Conservation (phyloP, 306 rosid species). For the Delonix regia region DNA sequence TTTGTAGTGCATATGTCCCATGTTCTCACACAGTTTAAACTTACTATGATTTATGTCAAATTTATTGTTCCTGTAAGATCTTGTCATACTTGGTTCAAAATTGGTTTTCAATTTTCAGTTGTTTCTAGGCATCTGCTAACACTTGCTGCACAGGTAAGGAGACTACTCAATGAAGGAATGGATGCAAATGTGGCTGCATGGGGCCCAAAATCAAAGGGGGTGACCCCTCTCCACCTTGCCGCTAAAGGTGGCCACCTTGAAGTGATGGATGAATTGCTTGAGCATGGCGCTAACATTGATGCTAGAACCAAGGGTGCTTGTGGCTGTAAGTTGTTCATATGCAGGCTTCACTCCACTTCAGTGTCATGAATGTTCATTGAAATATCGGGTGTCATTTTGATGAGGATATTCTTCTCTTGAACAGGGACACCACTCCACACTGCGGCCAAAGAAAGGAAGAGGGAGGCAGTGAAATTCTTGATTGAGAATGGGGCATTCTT, state of each 20-base stretch:
- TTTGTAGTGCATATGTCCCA: background rate
- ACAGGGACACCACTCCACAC: conserved; percentile 95
- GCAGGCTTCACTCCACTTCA: background rate
- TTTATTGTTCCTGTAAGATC: background rate
- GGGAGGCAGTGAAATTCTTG: conserved; percentile 79
- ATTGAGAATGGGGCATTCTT: conserved; percentile 90
- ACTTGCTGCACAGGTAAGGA: conserved; percentile 62
- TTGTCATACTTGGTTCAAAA: conserved; percentile 9
- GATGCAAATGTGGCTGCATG: conserved; percentile 77
- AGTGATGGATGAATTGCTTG: conserved; percentile 91
- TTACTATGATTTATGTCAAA: background rate
- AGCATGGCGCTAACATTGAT: conserved; percentile 91
- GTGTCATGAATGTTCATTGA: background rate
- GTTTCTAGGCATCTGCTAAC: conserved; percentile 14
- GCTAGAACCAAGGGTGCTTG: conserved; percentile 91
- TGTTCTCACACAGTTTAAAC: background rate
- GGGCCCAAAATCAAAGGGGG: conserved; percentile 87
- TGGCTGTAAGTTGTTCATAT: conserved; percentile 67
- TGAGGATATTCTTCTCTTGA: background rate
- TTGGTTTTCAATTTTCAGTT: background rate
- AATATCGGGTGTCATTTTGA: conserved; percentile 1
- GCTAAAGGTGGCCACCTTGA: conserved; percentile 90
- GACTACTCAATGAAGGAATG: conserved; percentile 76
- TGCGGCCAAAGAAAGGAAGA: conserved; percentile 91
- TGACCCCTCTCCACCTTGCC: conserved; percentile 94